phyloP scores from a whole-genome alignment of 225 moss, liverwort and hornwort species.

The Physcomitrium patens region DNA sequence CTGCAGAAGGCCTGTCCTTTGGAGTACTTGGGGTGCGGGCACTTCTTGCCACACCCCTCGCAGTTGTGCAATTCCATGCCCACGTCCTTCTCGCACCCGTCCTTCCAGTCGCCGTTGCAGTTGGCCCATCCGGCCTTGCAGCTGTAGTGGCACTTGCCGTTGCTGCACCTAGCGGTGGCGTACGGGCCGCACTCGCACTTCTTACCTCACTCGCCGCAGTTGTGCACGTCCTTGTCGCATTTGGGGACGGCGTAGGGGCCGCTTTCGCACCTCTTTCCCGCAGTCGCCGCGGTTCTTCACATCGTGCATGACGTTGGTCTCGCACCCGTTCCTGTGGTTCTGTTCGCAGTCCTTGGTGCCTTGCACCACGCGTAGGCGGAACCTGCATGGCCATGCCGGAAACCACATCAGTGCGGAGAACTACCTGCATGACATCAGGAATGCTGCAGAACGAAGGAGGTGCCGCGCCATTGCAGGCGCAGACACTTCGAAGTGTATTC shows the following conservation, averaged over 20 bases:
- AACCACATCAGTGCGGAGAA: too few relatives aligned
- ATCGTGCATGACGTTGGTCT: neutral
- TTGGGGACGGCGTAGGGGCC: neutral
- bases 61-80: slow-evolving; percentile 5
- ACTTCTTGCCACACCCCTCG: neutral
- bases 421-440: too few relatives aligned
- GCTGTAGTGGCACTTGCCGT: neutral
- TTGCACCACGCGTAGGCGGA: neutral
- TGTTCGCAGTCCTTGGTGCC: slow-evolving; percentile 11
- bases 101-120: neutral
- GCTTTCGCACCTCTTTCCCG: neutral
- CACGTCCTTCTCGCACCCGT: slow-evolving; percentile 14
- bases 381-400: neutral
- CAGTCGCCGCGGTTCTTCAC: slow-evolving; percentile 22
- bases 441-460: too few relatives aligned
- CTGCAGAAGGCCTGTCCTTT: neutral
- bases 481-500: too few relatives aligned
- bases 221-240: neutral
- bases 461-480: too few relatives aligned
- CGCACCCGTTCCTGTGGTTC: slow-evolving; percentile 11
- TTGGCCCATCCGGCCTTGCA: slow-evolving; percentile 8
- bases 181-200: neutral
- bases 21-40: too few relatives aligned
- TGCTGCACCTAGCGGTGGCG: neutral
- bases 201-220: slow-evolving; percentile 10